Base-by-base conservation (phyloP, 805 yeast genomes). In the Saccharomycopsis sp. region DNA sequence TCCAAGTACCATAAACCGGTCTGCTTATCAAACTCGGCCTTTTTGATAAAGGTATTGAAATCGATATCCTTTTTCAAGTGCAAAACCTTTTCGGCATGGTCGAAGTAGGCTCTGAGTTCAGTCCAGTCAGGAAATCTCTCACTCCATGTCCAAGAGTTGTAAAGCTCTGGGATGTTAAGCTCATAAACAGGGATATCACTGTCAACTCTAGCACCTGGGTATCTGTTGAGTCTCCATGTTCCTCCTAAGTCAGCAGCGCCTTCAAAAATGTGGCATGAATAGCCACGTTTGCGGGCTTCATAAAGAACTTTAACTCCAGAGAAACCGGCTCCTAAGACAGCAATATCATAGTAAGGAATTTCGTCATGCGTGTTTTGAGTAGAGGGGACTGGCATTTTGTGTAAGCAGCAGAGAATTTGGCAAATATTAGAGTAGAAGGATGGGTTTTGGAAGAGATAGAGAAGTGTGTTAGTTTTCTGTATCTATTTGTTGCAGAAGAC, bases 161-260 rank as follows among this genome's bases (percentile, higher is more conserved):
- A 66, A 24, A 65, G 57, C 55, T 68, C 70, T 8, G 67, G 64
- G 50, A 65, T 61, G 37, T 61, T 56, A 16, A 68, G 59, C 54
- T 68, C 68, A 56, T 69, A 69, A 24, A 60, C 53, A 2, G 71
- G 72, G 15, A 64, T 62, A 9, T 61, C 64, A 15, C 67, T 62
- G 61, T 69, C 72, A 47, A 68, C 71, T 16, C 70, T 60, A 3
- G 71, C 64, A 18, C 66, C 66, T 24, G 66, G 65, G 50, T 64
- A 64, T 3, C 57, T 52, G 54, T 62, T 63, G 48, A 50, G 41
- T 46, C 53, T 53, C 66, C 66, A 64, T 24, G 64, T 61, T 12
- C 65, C 65, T n/a, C 64, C 65, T 15, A 63, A 46, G 53, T 52
- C 58, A 12, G 24, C 40, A 23, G 41, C 47, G 29, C 56, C 53